Evolutionary conservation across 2,329 filamentous ascomycete species (phyloP), one percentile per base, ranked within the genome.

Genomic region (Hirsutella rhossiliensis): DNA sequence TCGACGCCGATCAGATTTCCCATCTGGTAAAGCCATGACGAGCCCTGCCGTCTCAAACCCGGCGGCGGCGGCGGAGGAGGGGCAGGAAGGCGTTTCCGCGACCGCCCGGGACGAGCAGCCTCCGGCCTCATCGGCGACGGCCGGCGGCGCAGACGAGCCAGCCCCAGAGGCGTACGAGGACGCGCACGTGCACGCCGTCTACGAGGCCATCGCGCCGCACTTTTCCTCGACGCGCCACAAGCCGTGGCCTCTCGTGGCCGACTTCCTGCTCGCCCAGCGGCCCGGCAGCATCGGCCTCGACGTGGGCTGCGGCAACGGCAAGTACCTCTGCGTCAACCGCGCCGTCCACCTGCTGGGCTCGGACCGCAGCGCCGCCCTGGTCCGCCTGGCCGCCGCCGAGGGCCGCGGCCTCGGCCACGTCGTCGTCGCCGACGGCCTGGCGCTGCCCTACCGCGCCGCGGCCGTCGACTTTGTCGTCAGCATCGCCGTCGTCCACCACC

Each of bases 251-350:
- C 82, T 94, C 53, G 85, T 97, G 45, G 78, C 88, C 49, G 69
- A 71, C 31, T 97, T 96, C 61, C 75, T 97, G 31, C 66, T 71
- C 41, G 67, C 69, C 29, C 75, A 84, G 40, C 59, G 72, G 0
- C 66, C 79, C 12, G 90, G 89, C 23, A 76, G 85, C 41, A 66
- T 97, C 45, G 92, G 92, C 11, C 72, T 95, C 29, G 92, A 98
- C 63, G 73, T 97, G 45, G 92, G 92, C 48, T 97, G 92, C 65
- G 92, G 92, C 47, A 98, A 98, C 66, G 92, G 92, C 53, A 97
- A 97, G 71, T 96, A 97, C 62, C 70, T 97, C 48, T 69, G 75
- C 47, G 84, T 94, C 45, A 94, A 94, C 64, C 73, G 72, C 19
- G 65, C 77, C 54, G 66, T 95, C 41, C 88, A 85, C 66, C 82